These are phyloP conservation scores for Serendipita sp. DNA, from an alignment of 768 basidiomycete species.

Conservation along the genomic window DNA sequence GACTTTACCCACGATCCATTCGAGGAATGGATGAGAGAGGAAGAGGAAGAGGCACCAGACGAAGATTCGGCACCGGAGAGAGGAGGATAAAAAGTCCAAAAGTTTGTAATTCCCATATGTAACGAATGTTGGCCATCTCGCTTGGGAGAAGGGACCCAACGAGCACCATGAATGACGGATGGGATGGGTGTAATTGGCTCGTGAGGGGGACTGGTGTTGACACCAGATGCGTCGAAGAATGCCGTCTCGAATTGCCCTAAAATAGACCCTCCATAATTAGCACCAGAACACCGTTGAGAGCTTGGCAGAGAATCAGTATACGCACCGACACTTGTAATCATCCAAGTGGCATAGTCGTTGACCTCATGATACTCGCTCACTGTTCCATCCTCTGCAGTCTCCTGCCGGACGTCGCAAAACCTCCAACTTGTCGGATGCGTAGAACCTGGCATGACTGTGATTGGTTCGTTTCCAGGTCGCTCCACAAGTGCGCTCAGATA, in stretches of 20 bases:
- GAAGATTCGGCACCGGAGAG: slow-evolving; percentile 23
- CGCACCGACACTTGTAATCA: slow-evolving; percentile 84
- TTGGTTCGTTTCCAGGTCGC: background rate
- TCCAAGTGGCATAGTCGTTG: slow-evolving; percentile 92
- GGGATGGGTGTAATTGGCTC: slow-evolving; percentile 82
- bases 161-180: slow-evolving; percentile 36
- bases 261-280: slow-evolving; percentile 9
- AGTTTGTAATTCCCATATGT: slow-evolving; percentile 74
- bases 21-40: background rate
- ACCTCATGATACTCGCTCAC: slow-evolving; percentile 70
- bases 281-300: slow-evolving; percentile 1
- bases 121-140: slow-evolving; percentile 43
- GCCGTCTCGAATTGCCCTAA: slow-evolving; percentile 87
- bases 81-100: slow-evolving; percentile 57
- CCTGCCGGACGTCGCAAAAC: slow-evolving; percentile 59
- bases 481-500: slow-evolving; percentile 49
- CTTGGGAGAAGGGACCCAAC: slow-evolving; percentile 61
- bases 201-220: slow-evolving; percentile 59
- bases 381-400: slow-evolving; percentile 64
- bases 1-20: slow-evolving; percentile 25
- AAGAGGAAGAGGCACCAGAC: background rate
- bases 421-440: slow-evolving; percentile 58
- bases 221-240: slow-evolving; percentile 79
- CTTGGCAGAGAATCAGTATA: slow-evolving; percentile 1
- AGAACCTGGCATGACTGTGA: background rate